Percentiles rank a stretch among this genome's conserved stretches.
Conservation (phyloP, 495 filamentous ascomycete genomes). For the Trichoderma erinaceum region DNA sequence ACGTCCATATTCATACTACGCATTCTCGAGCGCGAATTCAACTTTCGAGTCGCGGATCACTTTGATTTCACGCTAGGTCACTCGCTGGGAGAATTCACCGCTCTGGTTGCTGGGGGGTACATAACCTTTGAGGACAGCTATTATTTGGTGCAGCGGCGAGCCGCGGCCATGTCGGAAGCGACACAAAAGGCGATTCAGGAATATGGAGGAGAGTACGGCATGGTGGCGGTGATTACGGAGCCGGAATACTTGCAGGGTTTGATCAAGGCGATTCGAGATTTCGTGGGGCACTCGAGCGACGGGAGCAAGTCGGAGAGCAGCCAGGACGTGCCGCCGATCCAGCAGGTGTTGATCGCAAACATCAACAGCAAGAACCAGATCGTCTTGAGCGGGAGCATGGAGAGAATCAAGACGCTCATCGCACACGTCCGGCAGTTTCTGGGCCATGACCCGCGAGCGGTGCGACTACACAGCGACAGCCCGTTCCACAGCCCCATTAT, state of each 20-base stretch:
- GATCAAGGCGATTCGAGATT: slow-evolving; percentile 70
- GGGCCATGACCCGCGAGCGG: slow-evolving; percentile 86
- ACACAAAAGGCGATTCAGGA: slow-evolving; percentile 54
- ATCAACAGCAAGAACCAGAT: slow-evolving; percentile 96
- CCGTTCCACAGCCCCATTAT: slow-evolving; percentile 94
- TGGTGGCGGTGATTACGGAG: slow-evolving; percentile 89
- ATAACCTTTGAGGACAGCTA: slow-evolving; percentile 72
- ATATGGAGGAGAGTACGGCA: slow-evolving; percentile 75
- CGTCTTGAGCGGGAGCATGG: slow-evolving; percentile 83
- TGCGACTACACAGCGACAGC: slow-evolving; percentile 78
- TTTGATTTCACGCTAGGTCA: slow-evolving; percentile 84
- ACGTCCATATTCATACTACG: slow-evolving; percentile 85
- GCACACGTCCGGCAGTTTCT: slow-evolving; percentile 86
- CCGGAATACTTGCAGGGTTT: slow-evolving; percentile 60
- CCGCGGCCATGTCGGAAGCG: slow-evolving; percentile 78
- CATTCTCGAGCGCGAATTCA: slow-evolving; percentile 80
- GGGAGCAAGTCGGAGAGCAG: slow-evolving; percentile 61
- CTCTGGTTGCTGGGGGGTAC: slow-evolving; percentile 75
- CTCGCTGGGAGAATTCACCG: slow-evolving; percentile 92
- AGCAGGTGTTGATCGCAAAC: slow-evolving; percentile 89
- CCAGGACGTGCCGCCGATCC: slow-evolving; percentile 61
- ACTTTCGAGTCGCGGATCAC: slow-evolving; percentile 59
- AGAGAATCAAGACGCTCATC: slow-evolving; percentile 75
- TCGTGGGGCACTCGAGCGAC: slow-evolving; percentile 60
- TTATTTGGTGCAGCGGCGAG: slow-evolving; percentile 67